These are phyloP conservation scores for Ustilago loliicola DNA, from an alignment of 1,284 basidiomycete genomes.

Conservation along the genomic window DNA sequence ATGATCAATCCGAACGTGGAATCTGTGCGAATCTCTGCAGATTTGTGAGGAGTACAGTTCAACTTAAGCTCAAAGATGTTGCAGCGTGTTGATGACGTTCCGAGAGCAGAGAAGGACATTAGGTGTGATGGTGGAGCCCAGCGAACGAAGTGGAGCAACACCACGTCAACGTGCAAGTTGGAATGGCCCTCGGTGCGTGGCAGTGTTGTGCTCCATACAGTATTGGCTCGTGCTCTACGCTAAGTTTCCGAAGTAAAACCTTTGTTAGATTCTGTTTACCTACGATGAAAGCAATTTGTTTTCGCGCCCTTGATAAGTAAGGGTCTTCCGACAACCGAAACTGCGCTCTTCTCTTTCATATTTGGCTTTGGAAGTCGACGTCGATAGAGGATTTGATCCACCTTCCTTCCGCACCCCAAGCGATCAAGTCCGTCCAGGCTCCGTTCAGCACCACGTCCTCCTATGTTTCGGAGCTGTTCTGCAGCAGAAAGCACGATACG, in stretches of 20 bases:
- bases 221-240: constrained; percentile 35
- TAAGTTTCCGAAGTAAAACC: no score
- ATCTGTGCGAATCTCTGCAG: not conserved
- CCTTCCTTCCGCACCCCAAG: not conserved
- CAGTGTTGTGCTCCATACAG: constrained; percentile 5
- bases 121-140: not conserved
- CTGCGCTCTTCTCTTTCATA: constrained; percentile 6
- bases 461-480: not conserved
- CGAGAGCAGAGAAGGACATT: not conserved
- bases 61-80: not conserved
- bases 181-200: constrained; percentile 18
- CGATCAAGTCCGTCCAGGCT: not conserved
- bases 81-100: not conserved
- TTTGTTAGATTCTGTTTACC: no score
- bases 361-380: constrained; percentile 9
- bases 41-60: not conserved
- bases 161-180: not conserved
- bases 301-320: no score
- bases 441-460: not conserved
- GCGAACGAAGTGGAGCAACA: constrained; percentile 3
- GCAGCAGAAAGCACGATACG: not conserved
- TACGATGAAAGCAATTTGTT: no score
- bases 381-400: not conserved
- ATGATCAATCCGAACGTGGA: not conserved
- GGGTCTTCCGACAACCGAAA: constrained; percentile 15